Base-by-base conservation (phyloP, 2,329 filamentous ascomycete genomes). In the Penicillium sclerotigenum region DNA sequence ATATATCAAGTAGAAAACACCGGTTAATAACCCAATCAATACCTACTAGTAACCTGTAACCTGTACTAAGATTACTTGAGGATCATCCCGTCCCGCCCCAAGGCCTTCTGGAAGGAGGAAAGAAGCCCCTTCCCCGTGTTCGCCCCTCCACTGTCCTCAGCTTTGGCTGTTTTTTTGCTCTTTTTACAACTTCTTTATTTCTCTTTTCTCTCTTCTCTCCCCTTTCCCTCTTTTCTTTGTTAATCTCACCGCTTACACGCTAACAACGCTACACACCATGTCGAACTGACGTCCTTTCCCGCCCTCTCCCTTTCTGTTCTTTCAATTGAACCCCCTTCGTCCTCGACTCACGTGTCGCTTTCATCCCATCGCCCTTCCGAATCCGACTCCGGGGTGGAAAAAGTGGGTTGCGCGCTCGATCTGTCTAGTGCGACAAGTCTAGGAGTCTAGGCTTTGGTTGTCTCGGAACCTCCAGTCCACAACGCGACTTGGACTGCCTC, bases 21-120 rank as follows among this genome's bases (percentile, higher is more conserved):
- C 14, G 9, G 20, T 40, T 22, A 22, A 40, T 14, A 29, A 37
- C n/a, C n/a, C 1, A 18, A 34, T 4, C n/a, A 22, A 31, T 52
- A 45, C 48, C 22, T 14, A 11, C 37, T 40, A 40, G 37, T 40
- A 40, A 24, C 38, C 16, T 22, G 24, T 33, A 50, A 26, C 33
- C 29, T 47, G 26, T 33, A 37, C 22, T 49, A 37, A 49, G 48
- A 52, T 56, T 53, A 55, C 47, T 36, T 47, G 59, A 58, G 51
- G 59, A 64, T 63, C 60, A 61, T 64, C 62, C 60, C 61, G 60
- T 62, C 59, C 60, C 60, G 60, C 59, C 57, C 60, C 51, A 54
- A 55, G 55, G 49, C 57, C 62, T 65, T 65, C 63, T 63, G 58
- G 59, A 64, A 65, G 62, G 48, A 64, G 56, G 38, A 59, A 53